A percentile compares a stretch with the other conserved stretches of the same genome.
Conservation (phyloP, 192 early-diverging fungal species). For the Chytriomyces confervae region DNA sequence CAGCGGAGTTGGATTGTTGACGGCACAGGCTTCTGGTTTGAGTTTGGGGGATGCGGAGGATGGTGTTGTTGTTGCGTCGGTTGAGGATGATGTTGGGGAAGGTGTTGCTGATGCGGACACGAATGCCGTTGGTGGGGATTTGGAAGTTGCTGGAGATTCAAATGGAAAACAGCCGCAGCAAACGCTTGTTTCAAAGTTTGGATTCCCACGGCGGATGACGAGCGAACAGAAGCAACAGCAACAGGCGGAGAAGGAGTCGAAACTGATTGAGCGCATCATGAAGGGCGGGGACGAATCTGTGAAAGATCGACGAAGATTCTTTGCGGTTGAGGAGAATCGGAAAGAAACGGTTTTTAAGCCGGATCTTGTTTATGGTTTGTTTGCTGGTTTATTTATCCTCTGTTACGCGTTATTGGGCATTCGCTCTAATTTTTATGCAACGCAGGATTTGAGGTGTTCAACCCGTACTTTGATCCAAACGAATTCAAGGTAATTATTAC, state of each 20-base stretch:
- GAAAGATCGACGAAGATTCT: constrained; percentile 34
- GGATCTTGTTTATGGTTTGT: constrained; percentile 20
- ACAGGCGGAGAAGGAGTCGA: constrained; percentile 20
- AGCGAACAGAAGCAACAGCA: not conserved
- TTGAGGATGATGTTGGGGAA: constrained; percentile 1
- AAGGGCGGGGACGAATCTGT: constrained; percentile 35
- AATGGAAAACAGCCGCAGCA: not conserved
- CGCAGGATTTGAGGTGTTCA: constrained; percentile 38
- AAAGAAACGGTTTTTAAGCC: constrained; percentile 30
- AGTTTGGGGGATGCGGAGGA: not conserved
- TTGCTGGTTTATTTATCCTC: too few species aligned
- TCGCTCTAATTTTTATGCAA: not conserved
- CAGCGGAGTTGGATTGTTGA: not conserved
- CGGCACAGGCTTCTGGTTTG: constrained; percentile 6
- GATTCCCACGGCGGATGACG: not conserved
- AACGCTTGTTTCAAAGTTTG: not conserved
- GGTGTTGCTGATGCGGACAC: not conserved
- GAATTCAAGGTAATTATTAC: constrained; percentile 36
- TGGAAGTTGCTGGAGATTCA: not conserved
- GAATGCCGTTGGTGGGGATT: not conserved
- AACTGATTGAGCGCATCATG: constrained; percentile 26
- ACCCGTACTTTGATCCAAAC: constrained; percentile 41
- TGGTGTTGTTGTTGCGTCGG: not conserved
- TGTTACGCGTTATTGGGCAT: too few species aligned
- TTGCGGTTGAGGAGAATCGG: constrained; percentile 33